These are phyloP conservation scores for Zygosaccharomyces pseudobailii DNA, from an alignment of 1,139 yeast species.

Conservation along the genomic window DNA sequence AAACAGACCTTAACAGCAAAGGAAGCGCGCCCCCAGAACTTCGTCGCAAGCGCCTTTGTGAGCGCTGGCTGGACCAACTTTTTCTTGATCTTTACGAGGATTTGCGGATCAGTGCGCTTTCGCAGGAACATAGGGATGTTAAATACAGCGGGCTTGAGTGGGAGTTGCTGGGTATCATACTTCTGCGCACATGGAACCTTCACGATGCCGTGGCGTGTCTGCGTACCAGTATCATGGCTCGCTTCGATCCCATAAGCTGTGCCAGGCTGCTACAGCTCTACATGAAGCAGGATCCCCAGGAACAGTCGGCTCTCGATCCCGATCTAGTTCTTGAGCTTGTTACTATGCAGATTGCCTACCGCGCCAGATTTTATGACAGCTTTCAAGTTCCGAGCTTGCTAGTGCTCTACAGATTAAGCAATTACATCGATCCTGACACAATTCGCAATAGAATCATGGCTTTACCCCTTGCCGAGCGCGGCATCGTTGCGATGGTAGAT, in stretches of 20 bases:
- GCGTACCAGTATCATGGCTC: constrained; percentile 64
- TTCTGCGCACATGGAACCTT: constrained; percentile 70
- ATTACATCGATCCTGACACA: constrained; percentile 31
- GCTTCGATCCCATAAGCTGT: constrained; percentile 60
- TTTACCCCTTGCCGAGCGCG: constrained; percentile 22
- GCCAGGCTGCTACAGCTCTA: constrained; percentile 35
- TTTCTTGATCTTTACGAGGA: constrained; percentile 87
- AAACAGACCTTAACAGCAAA: constrained; percentile 1
- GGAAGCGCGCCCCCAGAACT: constrained; percentile 30
- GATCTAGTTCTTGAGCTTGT: constrained; percentile 34
- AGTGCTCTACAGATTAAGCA: constrained; percentile 31
- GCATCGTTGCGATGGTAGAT: constrained; percentile 22
- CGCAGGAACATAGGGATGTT: constrained; percentile 63
- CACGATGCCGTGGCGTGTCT: constrained; percentile 81
- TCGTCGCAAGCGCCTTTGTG: constrained; percentile 78
- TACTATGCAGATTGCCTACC: constrained; percentile 35
- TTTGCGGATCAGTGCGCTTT: constrained; percentile 73
- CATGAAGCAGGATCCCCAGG: constrained; percentile 17
- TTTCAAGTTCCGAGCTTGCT: constrained; percentile 33
- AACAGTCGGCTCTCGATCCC: constrained; percentile 24
- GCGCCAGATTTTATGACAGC: constrained; percentile 37
- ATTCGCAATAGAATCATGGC: constrained; percentile 34
- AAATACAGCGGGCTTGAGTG: constrained; percentile 85
- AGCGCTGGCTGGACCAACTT: constrained; percentile 88
- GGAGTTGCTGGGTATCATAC: constrained; percentile 85